phyloP scores from a whole-genome alignment of 2,329 filamentous ascomycete species.

The Phaeophleospora eucalypticola region DNA sequence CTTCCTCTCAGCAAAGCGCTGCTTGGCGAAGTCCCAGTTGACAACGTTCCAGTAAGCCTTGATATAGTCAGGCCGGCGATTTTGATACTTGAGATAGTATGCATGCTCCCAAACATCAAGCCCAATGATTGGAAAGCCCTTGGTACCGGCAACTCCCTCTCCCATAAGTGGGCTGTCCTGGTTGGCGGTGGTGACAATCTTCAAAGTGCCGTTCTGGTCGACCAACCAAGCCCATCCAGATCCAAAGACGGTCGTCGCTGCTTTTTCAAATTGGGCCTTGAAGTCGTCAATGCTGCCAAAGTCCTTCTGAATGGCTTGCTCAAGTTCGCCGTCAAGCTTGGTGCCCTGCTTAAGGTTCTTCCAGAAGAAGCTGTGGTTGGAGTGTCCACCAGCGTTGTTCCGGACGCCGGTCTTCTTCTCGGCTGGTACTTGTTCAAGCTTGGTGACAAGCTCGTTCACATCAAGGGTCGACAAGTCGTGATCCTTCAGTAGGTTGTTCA shows the following conservation, averaged over 20 bases:
- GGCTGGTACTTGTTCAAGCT: slow-evolving; percentile 56
- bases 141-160: slow-evolving; percentile 53
- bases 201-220: slow-evolving; percentile 57
- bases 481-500: slow-evolving; percentile 62
- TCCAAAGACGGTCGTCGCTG: slow-evolving; percentile 69
- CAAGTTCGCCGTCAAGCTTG: slow-evolving; percentile 54
- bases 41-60: slow-evolving; percentile 74
- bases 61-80: slow-evolving; percentile 70
- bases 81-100: slow-evolving; percentile 81
- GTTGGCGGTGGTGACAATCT: slow-evolving; percentile 78
- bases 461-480: slow-evolving; percentile 52
- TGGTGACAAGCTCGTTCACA: slow-evolving; percentile 43
- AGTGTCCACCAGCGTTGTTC: slow-evolving; percentile 88
- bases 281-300: slow-evolving; percentile 71
- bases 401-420: slow-evolving; percentile 67
- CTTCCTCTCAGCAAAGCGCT: slow-evolving; percentile 20
- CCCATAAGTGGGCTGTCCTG: slow-evolving; percentile 58
- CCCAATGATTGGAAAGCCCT: slow-evolving; percentile 59
- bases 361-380: slow-evolving; percentile 94
- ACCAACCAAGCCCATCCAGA: slow-evolving; percentile 89
- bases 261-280: slow-evolving; percentile 59
- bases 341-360: slow-evolving; percentile 66
- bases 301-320: slow-evolving; percentile 56
- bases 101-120: slow-evolving; percentile 95
- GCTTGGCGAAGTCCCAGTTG: slow-evolving; percentile 59